phyloP scores from a whole-genome alignment of 257 asterid species.

The Solanum piurae region DNA sequence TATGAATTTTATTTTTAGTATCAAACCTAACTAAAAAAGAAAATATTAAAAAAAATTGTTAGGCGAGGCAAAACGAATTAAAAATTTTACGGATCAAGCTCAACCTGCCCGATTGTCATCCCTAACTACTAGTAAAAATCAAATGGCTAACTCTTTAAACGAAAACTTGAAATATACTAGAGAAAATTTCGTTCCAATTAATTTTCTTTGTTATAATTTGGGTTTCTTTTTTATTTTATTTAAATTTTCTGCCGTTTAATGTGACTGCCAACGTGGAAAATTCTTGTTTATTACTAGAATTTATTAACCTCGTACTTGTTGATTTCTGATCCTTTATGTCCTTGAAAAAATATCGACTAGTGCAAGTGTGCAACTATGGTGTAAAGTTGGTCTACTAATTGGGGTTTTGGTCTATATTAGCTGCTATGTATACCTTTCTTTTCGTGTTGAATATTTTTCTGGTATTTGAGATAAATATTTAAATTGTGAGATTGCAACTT shows the following conservation, averaged over 20 bases:
- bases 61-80: too few species aligned
- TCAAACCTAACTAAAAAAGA: too few species aligned
- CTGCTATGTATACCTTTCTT: neutral
- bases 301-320: neutral
- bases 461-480: neutral
- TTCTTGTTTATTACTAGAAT: neutral
- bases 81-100: neutral
- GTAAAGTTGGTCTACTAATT: neutral
- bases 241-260: neutral
- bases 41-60: too few species aligned
- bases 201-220: neutral
- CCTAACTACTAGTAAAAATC: neutral
- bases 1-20: too few species aligned
- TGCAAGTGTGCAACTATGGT: neutral
- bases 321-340: neutral
- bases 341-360: neutral
- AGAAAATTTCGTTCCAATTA: neutral
- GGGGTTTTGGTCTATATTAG: neutral
- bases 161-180: neutral
- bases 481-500: neutral
- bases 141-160: neutral
- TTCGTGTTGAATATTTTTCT: neutral
- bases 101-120: too few species aligned
- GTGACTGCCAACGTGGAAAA: neutral
- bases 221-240: neutral